Conservation (phyloP, 2,329 filamentous ascomycete genomes). For the Cladophialophora chaetospira region DNA sequence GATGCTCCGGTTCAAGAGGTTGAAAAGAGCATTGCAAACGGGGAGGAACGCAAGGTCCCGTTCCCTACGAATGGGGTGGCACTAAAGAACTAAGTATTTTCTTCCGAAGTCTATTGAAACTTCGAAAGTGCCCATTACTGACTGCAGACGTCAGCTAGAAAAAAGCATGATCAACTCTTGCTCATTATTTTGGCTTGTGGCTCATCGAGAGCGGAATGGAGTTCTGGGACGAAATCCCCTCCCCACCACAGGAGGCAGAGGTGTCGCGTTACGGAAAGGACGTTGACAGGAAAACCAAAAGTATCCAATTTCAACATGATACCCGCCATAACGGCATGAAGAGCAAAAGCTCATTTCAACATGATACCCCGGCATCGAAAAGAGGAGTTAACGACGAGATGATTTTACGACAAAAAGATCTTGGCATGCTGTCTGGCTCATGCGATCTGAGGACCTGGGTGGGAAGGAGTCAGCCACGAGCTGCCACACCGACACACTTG, state of each 20-base stretch:
- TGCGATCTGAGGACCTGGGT: neutral
- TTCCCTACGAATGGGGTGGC: slow-evolving; percentile 18
- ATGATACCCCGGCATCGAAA: neutral
- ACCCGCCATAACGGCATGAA: slow-evolving; percentile 14
- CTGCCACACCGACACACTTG: neutral
- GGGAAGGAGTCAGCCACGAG: neutral
- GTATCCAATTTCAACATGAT: slow-evolving; percentile 31
- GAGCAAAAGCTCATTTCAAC: neutral
- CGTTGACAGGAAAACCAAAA: slow-evolving; percentile 3
- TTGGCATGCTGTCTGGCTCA: neutral
- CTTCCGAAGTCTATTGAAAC: neutral
- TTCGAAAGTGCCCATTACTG: neutral
- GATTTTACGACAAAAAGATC: slow-evolving; percentile 17
- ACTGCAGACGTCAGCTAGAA: neutral
- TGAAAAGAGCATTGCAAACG: slow-evolving; percentile 18
- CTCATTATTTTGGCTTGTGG: neutral
- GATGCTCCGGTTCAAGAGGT: slow-evolving; percentile 14
- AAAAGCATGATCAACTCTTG: slow-evolving; percentile 12
- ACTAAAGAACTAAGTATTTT: slow-evolving; percentile 9
- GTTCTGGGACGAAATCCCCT: neutral
- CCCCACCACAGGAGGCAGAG: neutral
- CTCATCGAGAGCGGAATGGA: neutral
- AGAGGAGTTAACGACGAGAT: slow-evolving; percentile 2
- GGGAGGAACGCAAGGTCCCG: slow-evolving; percentile 20
- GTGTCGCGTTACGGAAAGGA: neutral